Base-by-base conservation (phyloP, 1,139 yeast species). In the Eremothecium cymbalariae region DNA sequence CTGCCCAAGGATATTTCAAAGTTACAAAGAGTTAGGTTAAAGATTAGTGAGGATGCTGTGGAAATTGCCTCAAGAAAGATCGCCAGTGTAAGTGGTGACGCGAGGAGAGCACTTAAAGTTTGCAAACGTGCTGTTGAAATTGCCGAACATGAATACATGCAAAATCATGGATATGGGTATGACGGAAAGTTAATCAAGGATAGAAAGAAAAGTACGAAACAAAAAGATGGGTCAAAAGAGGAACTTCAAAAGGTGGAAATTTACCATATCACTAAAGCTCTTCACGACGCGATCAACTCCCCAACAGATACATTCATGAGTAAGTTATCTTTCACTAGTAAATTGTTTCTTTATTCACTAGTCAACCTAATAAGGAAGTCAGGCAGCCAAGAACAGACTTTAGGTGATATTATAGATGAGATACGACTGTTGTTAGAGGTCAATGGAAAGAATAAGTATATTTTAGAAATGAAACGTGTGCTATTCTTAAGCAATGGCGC, bases 1-100 rank as follows among this genome's bases (percentile, higher is more conserved):
- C 27, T 28, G n/a, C 38, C 45, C 15, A 45, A 51, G 2, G 44
- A 46, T 8, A 21, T 41, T 14, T 18, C 32, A 5, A 45, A 42
- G 8, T 42, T 50, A 35, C 51, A 56, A 25, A 51, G 44, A 19
- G 55, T 60, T 3, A 63, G 64, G 33, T 67, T 73, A 14, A 53
- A 56, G 8, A 68, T 88, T 34, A 74, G 74, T 23, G 64, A 68
- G 16, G 95, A 83, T 53, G 96, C 98, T 0, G 73, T 88, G 41
- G 90, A 80, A 40, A 86, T 82, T 64, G 96, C 96, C 0, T 76
- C 96, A 1, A 72, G 96, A 57, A 86, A 86, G 57, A 94, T 90
- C 28, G 95, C 97, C 6, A 78, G 94, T 61, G 96, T 90, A 4
- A 82, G 93, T 57, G 98, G 99, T 38, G 99, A 90, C 64, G 98